Base-by-base conservation (phyloP, 768 basidiomycete species). In the Boletellus emodensis region DNA sequence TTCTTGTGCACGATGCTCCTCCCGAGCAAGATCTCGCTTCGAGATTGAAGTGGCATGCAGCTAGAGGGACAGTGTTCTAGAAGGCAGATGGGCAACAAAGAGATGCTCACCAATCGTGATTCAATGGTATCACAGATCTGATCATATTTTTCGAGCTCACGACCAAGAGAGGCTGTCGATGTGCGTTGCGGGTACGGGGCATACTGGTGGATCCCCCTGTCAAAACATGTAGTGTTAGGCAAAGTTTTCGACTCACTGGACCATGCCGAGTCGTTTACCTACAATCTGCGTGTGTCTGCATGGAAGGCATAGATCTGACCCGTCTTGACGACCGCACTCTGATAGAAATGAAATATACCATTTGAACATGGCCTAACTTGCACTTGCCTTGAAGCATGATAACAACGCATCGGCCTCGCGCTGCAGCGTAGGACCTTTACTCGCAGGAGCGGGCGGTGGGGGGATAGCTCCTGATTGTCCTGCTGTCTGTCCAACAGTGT, bases 61-160 rank as follows among this genome's bases (percentile, higher is more conserved):
- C 89, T 92, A 33, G 48, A 17, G 43, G 18, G 30, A n/a, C n/a
- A 17, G 26, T 32, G 37, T 18, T 49, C 40, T 28, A 40, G 44
- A 43, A 44, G 40, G 36, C 34, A 30, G 11, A 14, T 13, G 50
- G n/a, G 40, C 44, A 30, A 42, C 5, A 37, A 35, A 24, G 22
- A 30, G 30, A 35, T 37, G 68, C 82, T 65, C 65, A 82, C 89
- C 56, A 92, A 58, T 46, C 82, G 80, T 36, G 81, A 77, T 64
- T 91, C 90, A 44, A 92, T 80, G 2, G 82, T 72, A 61, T 92
- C 90, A 59, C 87, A 88, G 5, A 90, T 54, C 58, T 89, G 86
- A 60, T 91, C 87, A 57, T 85, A 91, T 60, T 79, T 84, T 63
- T 90, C 87, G 3, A 90, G 72, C 60, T 89, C 87, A 34, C 79